phyloP scores from a whole-genome alignment of 139 green algal species.

The Chlorella vulgaris region DNA sequence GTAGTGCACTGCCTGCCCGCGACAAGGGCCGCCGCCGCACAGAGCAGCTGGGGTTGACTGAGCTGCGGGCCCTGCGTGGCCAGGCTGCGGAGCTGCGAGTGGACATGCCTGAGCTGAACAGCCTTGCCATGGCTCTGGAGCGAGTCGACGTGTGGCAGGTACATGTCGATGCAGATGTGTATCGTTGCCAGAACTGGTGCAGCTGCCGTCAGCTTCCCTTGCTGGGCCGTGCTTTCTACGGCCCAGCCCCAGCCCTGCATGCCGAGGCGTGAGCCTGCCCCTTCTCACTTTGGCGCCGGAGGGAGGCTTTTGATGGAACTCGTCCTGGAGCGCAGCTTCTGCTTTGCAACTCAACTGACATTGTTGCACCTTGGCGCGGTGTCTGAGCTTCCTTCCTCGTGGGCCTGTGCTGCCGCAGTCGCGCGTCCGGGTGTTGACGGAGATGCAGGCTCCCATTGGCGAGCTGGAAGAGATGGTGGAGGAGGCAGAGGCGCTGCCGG shows the following conservation, averaged over 20 bases:
- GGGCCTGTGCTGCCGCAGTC: neutral
- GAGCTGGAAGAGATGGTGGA: slow-evolving; percentile 38
- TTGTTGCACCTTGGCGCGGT: too few species aligned
- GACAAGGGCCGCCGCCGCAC: slow-evolving; percentile 4
- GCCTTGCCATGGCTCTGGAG: slow-evolving; percentile 43
- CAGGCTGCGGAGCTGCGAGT: slow-evolving; percentile 38
- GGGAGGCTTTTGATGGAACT: too few species aligned
- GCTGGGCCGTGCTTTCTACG: too few species aligned
- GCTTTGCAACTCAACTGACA: too few species aligned
- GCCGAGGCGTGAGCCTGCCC: too few species aligned
- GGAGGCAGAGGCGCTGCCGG: slow-evolving; percentile 40
- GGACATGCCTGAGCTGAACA: slow-evolving; percentile 42
- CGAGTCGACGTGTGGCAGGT: slow-evolving; percentile 46
- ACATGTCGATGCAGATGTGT: neutral
- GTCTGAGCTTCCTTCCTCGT: too few species aligned
- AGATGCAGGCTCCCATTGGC: slow-evolving; percentile 31
- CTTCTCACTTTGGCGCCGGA: too few species aligned
- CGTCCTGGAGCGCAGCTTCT: too few species aligned
- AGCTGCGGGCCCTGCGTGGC: slow-evolving; percentile 40
- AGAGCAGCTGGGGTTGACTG: slow-evolving; percentile 2
- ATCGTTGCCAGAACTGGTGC: too few species aligned
- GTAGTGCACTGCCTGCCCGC: slow-evolving; percentile 36
- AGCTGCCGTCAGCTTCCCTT: too few species aligned
- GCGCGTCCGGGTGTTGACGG: slow-evolving; percentile 26
- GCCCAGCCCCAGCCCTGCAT: too few species aligned